phyloP scores from a whole-genome alignment of 805 yeast species.

The Kodamaea neixiangensis region DNA sequence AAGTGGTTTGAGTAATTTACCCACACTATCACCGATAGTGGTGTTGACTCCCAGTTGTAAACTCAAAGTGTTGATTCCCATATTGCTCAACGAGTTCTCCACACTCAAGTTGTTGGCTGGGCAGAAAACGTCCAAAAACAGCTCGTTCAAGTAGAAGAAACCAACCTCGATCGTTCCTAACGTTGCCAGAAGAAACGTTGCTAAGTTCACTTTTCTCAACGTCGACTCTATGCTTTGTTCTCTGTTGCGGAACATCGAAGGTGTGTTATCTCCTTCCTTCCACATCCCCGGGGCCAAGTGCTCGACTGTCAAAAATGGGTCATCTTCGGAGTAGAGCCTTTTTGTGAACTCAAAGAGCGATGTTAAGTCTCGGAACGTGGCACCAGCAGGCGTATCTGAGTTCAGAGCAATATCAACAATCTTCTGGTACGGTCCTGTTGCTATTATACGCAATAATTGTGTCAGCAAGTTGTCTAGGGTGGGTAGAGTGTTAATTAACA shows the following conservation, averaged over 20 bases:
- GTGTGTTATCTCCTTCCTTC: constrained; percentile 62
- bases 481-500: constrained; percentile 68
- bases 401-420: constrained; percentile 68
- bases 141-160: constrained; percentile 79
- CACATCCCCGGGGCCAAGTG: constrained; percentile 73
- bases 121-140: constrained; percentile 84
- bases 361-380: constrained; percentile 66
- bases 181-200: constrained; percentile 86
- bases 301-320: constrained; percentile 69
- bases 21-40: constrained; percentile 42
- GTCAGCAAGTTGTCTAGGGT: constrained; percentile 79
- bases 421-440: constrained; percentile 74
- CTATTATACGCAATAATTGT: constrained; percentile 73
- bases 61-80: constrained; percentile 31
- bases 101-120: constrained; percentile 65
- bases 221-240: constrained; percentile 66
- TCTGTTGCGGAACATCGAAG: constrained; percentile 56
- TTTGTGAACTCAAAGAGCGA: constrained; percentile 78
- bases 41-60: constrained; percentile 36
- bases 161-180: constrained; percentile 86
- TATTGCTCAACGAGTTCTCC: constrained; percentile 40
- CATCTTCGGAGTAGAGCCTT: constrained; percentile 64
- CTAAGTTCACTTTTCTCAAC: constrained; percentile 79
- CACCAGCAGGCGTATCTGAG: constrained; percentile 65
- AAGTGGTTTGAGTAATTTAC: constrained; percentile 76